These are phyloP conservation scores for Aspergillus neotritici DNA, from an alignment of 2,329 filamentous ascomycete genomes.

Conservation along the genomic window DNA sequence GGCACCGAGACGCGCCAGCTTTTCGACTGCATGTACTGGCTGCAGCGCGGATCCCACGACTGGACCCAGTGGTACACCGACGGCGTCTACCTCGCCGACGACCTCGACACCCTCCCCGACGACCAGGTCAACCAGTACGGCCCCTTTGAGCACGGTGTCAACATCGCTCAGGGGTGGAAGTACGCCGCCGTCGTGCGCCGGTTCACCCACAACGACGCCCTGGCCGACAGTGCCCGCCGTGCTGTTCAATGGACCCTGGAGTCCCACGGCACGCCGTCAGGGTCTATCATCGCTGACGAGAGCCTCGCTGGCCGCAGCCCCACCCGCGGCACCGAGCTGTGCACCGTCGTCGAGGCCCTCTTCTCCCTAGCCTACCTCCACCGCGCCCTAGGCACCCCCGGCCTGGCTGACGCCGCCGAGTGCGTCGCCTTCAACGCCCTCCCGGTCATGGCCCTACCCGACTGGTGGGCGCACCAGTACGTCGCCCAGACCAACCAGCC, in stretches of 20 bases:
- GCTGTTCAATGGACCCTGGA: conserved; percentile 45
- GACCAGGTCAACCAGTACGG: conserved; percentile 30
- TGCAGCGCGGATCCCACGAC: conserved; percentile 23
- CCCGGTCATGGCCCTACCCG: conserved; percentile 46
- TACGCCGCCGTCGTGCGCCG: conserved; percentile 42
- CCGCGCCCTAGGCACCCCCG: conserved; percentile 41
- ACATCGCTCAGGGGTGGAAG: conserved; percentile 46
- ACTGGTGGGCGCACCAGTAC: conserved; percentile 56
- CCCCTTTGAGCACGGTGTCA: conserved; percentile 45
- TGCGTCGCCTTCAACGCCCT: conserved; percentile 52
- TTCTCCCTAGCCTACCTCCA: conserved; percentile 50
- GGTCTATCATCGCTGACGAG: conserved; percentile 49
- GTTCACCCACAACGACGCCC: conserved; percentile 41
- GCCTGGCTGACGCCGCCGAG: conserved; percentile 50
- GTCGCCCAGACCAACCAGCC: conserved; percentile 52
- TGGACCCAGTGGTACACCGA: conserved; percentile 40
- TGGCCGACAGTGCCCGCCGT: conserved; percentile 36
- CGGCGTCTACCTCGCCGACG: conserved; percentile 33
- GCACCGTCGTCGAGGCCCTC: conserved; percentile 49
- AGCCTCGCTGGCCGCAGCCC: conserved; percentile 43
- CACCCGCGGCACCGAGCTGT: conserved; percentile 44
- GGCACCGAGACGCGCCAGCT: conserved; percentile 33
- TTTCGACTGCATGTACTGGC: conserved; percentile 41
- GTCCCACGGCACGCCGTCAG: conserved; percentile 46
- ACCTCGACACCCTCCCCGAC: conserved; percentile 28